Evolutionary conservation across 306 rosid genomes (phyloP), one percentile per base, ranked within the genome.

Genomic region (Myrica gale): DNA sequence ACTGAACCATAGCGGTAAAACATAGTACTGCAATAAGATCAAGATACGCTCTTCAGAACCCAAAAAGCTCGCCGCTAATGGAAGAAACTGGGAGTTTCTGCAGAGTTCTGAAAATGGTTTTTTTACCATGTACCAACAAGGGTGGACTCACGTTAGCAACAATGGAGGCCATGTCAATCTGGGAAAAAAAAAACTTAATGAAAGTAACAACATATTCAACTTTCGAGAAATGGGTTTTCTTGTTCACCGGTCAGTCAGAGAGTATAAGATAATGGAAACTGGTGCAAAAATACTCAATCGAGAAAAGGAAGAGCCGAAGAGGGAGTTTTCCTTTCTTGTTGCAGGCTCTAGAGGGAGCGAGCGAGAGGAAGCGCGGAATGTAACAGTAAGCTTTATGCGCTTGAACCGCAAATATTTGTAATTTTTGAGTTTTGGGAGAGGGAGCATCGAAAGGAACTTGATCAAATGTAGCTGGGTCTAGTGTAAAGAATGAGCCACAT

Each of bases 111-210:
- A 84, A 77, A 69, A 77, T 46, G 15, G 82, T 72, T 55, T 69
- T 86, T 83, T 81, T 81, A 58, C 71, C 76, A 71, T 70, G 87
- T 46, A 78, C 61, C 83, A 89, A 73, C 80, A 92, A 82, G 65
- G 86, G 87, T 26, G 92, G 87, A 45, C 82, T 78, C 87, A 92
- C 82, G 80, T 74, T 86, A 69, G 91, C 85, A 79, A 81, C 69
- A 66, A 86, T 77, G 76, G 96, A 89, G 81, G 96, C 92, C 97
- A 90, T 92, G 76, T 75, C 9, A 72, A 75, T 19, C 78, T 68
- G 41, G 73, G 21, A 69, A 70, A 12, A 32, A 57, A 43, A 72
- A 37, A 63, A 17, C 39, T 32, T 32, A 2, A 39, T 5, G 19
- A 47, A 16, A n/a, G 43, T 62, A 51, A 57, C 6, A 23, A 65